phyloP scores from a whole-genome alignment of 495 filamentous ascomycete genomes.

The Daldinia grandis region DNA sequence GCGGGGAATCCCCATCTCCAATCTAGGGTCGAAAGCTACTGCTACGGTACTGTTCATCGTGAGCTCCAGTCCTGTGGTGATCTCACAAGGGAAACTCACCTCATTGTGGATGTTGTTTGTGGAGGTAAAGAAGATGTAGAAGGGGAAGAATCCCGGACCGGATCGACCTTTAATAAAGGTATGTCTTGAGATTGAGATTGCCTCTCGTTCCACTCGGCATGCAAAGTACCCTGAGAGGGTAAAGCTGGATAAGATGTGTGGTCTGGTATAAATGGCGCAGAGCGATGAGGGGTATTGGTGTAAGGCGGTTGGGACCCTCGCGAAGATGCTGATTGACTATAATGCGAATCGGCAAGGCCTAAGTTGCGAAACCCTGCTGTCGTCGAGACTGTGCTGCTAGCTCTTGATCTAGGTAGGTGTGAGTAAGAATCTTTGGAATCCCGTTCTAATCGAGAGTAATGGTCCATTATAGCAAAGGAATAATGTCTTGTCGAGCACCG shows the following conservation, averaged over 20 bases:
- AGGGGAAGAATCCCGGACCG: slow-evolving; percentile 43
- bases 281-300: slow-evolving; percentile 39
- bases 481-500: slow-evolving; percentile 18
- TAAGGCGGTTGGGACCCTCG: slow-evolving; percentile 42
- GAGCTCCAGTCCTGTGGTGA: slow-evolving; percentile 12
- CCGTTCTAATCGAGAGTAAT: slow-evolving; percentile 43
- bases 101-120: slow-evolving; percentile 50
- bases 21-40: slow-evolving; percentile 55
- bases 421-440: slow-evolving; percentile 54
- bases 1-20: slow-evolving; percentile 55
- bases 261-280: slow-evolving; percentile 32
- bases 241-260: slow-evolving; percentile 44
- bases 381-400: slow-evolving; percentile 48
- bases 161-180: slow-evolving; percentile 49
- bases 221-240: slow-evolving; percentile 38
- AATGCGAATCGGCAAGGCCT: slow-evolving; percentile 45
- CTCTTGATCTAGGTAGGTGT: slow-evolving; percentile 55
- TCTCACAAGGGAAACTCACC: slow-evolving; percentile 41
- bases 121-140: slow-evolving; percentile 42
- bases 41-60: slow-evolving; percentile 53
- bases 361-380: slow-evolving; percentile 50
- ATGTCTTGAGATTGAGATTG: slow-evolving; percentile 42
- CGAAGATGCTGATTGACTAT: slow-evolving; percentile 42
- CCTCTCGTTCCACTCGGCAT: slow-evolving; percentile 47
- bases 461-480: slow-evolving; percentile 44